phyloP scores from a whole-genome alignment of 352 stramenopile species.

The Globisporangium solare region DNA sequence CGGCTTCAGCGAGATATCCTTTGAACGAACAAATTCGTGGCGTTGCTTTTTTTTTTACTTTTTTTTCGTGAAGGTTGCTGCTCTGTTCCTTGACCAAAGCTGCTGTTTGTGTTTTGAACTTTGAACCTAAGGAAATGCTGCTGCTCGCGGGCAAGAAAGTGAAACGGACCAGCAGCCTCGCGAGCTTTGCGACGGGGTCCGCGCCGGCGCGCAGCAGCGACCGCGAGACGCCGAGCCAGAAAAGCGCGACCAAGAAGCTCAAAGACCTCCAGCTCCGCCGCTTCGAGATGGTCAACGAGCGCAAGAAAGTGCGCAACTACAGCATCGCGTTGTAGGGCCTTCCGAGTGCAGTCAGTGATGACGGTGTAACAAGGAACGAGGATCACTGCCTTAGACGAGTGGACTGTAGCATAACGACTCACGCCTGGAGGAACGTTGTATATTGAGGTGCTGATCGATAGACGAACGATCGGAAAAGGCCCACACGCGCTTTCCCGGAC shows the following conservation, averaged over 20 bases:
- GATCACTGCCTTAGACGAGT: no score
- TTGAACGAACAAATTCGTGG: not conserved
- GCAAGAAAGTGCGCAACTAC: constrained; percentile 81
- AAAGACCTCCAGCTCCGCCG: constrained; percentile 70
- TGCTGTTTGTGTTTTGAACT: not conserved
- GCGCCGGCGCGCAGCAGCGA: constrained; percentile 28
- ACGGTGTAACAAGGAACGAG: not conserved
- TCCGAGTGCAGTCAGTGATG: not conserved
- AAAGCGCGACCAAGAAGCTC: constrained; percentile 55
- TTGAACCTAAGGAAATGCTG: constrained; percentile 58
- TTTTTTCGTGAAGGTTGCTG: not conserved
- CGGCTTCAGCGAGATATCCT: constrained; percentile 60
- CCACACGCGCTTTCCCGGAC: no score
- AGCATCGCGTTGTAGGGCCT: constrained; percentile 33
- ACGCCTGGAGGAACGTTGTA: no score
- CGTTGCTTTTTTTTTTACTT: no score
- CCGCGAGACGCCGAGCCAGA: constrained; percentile 60
- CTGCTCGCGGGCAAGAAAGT: constrained; percentile 57
- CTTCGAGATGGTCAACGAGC: constrained; percentile 68
- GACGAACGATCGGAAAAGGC: no score
- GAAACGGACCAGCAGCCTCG: constrained; percentile 29
- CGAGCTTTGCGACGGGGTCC: constrained; percentile 20
- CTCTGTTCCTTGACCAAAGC: constrained; percentile 9
- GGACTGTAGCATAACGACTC: no score
- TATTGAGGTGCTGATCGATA: no score